These are phyloP conservation scores for Pythium aphanidermatum DNA, from an alignment of 352 stramenopile species.

Conservation along the genomic window DNA sequence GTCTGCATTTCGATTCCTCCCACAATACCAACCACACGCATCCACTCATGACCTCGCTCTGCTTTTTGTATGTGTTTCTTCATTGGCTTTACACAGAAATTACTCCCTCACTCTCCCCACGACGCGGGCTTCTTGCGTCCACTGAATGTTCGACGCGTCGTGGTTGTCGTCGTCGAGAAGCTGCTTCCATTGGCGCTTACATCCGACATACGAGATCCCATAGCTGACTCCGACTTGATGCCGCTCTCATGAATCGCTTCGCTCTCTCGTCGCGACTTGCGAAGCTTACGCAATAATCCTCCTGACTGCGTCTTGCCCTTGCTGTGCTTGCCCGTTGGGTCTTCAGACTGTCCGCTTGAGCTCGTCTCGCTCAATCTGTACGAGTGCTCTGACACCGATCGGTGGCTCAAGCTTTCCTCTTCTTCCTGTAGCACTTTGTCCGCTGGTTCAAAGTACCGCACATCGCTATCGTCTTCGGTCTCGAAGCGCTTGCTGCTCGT, in stretches of 20 bases:
- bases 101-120: slow-evolving; percentile 51
- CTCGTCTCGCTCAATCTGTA: slow-evolving; percentile 41
- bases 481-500: neutral
- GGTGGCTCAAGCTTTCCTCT: slow-evolving; percentile 8
- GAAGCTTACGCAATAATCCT: slow-evolving; percentile 9
- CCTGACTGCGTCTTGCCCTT: slow-evolving; percentile 10
- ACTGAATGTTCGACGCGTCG: slow-evolving; percentile 51
- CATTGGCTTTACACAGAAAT: neutral
- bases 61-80: neutral
- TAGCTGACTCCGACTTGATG: neutral
- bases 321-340: slow-evolving; percentile 21
- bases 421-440: slow-evolving; percentile 12
- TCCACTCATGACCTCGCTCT: neutral
- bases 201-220: slow-evolving; percentile 13
- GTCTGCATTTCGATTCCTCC: no score
- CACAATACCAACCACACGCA: neutral
- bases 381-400: slow-evolving; percentile 32
- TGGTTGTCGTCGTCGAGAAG: slow-evolving; percentile 23
- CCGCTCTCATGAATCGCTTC: neutral
- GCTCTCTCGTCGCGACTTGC: slow-evolving; percentile 7
- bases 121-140: slow-evolving; percentile 74
- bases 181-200: slow-evolving; percentile 21
- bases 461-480: slow-evolving; percentile 8
- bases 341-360: slow-evolving; percentile 41
- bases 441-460: slow-evolving; percentile 16